Evolutionary conservation across 2,329 filamentous ascomycete species (phyloP), one percentile per base, ranked within the genome.

Genomic region (Penicillium palitans): DNA sequence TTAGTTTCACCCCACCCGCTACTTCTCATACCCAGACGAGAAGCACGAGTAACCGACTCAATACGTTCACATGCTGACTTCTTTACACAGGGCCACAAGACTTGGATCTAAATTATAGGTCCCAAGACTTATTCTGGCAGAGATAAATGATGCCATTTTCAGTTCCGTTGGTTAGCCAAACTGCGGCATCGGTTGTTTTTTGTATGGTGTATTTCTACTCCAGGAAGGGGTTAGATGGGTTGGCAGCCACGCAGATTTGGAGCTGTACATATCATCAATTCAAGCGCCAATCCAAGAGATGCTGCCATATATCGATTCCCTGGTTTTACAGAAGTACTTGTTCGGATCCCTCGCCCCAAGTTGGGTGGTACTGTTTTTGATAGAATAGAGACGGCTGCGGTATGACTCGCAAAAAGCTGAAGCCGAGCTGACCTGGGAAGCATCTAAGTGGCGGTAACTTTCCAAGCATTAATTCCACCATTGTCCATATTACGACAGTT

Each of bases 81-180:
- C 49, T 52, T 10, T 62, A 70, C 62, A 70, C 49, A 80, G 83
- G 85, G 86, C 72, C 81, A 88, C 79, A 88, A 87, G 83, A 87
- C 85, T 59, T 86, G 84, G 55, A 29, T 29, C 55, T 58, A 58
- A 54, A 35, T 24, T 2, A 37, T 48, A 31, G 85, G 85, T 71
- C 81, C 87, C 78, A 87, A 87, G 83, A 87, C 85, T 58, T 86
- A 83, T 82, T 84, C 74, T 66, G 70, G 70, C 61, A 71, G 74
- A 62, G 70, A 44, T 76, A 74, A 61, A 67, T 48, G 48, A 55
- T 40, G 59, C 55, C 57, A 55, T 42, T 45, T 25, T 57, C 6
- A 33, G 42, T 48, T 61, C 37, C 25, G 25, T 35, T 55, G 52
- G 41, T 56, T 46, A 19, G 52, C 55, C 50, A 52, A 37, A 40